phyloP scores from a whole-genome alignment of 2,329 filamentous ascomycete genomes.

The Neocatenulostroma microsporum region DNA sequence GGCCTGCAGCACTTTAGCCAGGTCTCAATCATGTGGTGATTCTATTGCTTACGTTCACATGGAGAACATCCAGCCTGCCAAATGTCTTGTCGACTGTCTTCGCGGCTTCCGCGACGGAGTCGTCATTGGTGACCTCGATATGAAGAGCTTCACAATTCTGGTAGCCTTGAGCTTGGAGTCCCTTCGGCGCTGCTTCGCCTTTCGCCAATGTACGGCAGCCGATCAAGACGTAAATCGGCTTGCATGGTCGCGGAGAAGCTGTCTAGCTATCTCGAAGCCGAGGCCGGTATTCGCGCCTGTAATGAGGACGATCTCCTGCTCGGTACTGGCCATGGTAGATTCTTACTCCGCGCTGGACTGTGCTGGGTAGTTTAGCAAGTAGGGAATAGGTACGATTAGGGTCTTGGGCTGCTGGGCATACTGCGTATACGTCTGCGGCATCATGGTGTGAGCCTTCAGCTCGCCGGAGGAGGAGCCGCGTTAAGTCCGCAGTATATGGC shows the following conservation, averaged over 20 bases:
- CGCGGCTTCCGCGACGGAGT: conserved; percentile 33
- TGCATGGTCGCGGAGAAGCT: conserved; percentile 25
- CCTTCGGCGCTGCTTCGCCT: conserved; percentile 28
- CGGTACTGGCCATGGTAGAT: neutral
- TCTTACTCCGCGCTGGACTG: too few relatives aligned
- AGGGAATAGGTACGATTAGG: too few relatives aligned
- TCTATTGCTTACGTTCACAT: conserved; percentile 8
- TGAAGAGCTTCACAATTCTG: conserved; percentile 30
- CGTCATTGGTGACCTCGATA: conserved; percentile 38
- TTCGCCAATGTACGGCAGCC: conserved; percentile 32
- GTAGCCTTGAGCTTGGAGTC: conserved; percentile 15
- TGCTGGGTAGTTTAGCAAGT: too few relatives aligned
- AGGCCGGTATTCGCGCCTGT: conserved; percentile 34
- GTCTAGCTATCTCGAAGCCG: conserved; percentile 26
- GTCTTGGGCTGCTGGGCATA: too few relatives aligned
- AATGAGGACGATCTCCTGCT: conserved; percentile 15
- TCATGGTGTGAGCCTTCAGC: too few relatives aligned
- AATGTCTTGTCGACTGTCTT: conserved; percentile 20
- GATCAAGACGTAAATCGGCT: conserved; percentile 35
- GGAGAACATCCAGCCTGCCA: conserved; percentile 26
- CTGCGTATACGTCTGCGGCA: too few relatives aligned
- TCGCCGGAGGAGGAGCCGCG: too few relatives aligned
- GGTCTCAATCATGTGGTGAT: too few relatives aligned
- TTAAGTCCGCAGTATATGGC: too few relatives aligned
- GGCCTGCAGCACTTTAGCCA: conserved; percentile 31